Percentiles rank a stretch among this genome's conserved stretches.
Evolutionary conservation across 371 early-diverging fungal genomes (phyloP).

Genomic region (Mucor mucedo): DNA sequence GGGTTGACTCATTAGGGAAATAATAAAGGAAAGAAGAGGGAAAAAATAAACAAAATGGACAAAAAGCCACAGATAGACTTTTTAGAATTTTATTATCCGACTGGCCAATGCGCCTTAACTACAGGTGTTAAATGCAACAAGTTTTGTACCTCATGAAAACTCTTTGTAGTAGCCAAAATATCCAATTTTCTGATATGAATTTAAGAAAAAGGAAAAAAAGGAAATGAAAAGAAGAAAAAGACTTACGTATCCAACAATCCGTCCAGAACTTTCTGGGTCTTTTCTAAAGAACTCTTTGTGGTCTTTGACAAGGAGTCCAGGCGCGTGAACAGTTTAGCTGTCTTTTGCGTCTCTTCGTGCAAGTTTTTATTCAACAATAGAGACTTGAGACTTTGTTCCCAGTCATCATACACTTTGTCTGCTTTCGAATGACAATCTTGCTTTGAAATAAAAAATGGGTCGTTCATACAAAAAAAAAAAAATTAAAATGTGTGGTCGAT

Average conservation of each 20-base stretch:
- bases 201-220: not conserved
- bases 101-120: constrained; percentile 8
- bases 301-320: constrained; percentile 34
- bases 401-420: constrained; percentile 33
- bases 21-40: not conserved
- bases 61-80: not conserved
- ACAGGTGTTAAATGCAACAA: constrained; percentile 5
- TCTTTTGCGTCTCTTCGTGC: constrained; percentile 31
- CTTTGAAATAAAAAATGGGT: constrained; percentile 21
- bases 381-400: constrained; percentile 33
- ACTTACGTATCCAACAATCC: constrained; percentile 24
- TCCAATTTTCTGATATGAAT: constrained; percentile 4
- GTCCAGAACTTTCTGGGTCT: constrained; percentile 16
- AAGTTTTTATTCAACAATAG: constrained; percentile 4
- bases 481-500: not conserved
- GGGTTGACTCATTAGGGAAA: not conserved
- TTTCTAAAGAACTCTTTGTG: constrained; percentile 27
- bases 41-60: not conserved
- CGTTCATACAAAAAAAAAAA: not conserved
- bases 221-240: not conserved
- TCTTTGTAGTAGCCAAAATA: constrained; percentile 12
- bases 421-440: constrained; percentile 37
- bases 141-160: constrained; percentile 6
- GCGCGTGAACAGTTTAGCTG: constrained; percentile 33
- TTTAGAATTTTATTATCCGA: too few species aligned